A percentile compares a stretch with the other conserved stretches of the same genome.
These are phyloP conservation scores for Talaromyces liani DNA, from an alignment of 495 filamentous ascomycete species.

Conservation along the genomic window DNA sequence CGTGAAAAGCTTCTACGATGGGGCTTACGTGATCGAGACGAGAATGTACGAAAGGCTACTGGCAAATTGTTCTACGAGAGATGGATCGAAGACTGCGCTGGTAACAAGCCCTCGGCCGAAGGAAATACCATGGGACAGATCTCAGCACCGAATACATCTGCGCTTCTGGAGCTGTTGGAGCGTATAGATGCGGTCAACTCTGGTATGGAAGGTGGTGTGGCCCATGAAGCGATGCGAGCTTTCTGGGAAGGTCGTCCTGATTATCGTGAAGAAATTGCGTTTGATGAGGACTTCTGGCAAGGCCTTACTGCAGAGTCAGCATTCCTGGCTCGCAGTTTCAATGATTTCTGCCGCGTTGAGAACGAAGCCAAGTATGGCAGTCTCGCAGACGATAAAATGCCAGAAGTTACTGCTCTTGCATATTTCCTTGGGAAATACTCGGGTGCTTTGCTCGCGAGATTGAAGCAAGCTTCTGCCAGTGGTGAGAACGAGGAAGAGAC, in stretches of 20 bases:
- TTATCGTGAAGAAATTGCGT: slow-evolving; percentile 71
- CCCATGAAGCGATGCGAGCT: slow-evolving; percentile 82
- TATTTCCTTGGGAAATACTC: slow-evolving; percentile 75
- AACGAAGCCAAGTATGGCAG: slow-evolving; percentile 62
- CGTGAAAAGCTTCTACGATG: slow-evolving; percentile 91
- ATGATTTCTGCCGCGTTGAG: slow-evolving; percentile 75
- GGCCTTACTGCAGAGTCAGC: slow-evolving; percentile 74
- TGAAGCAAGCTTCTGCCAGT: slow-evolving; percentile 45
- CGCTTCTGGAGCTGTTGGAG: slow-evolving; percentile 83
- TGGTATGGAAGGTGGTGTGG: slow-evolving; percentile 81
- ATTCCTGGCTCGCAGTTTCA: slow-evolving; percentile 85
- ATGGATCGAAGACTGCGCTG: slow-evolving; percentile 93
- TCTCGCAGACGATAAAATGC: slow-evolving; percentile 84
- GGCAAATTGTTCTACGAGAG: slow-evolving; percentile 83
- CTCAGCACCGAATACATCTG: slow-evolving; percentile 60
- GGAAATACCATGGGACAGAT: slow-evolving; percentile 35
- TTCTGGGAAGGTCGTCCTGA: slow-evolving; percentile 96
- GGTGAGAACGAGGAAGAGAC: slow-evolving; percentile 69
- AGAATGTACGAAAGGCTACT: slow-evolving; percentile 87
- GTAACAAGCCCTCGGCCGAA: slow-evolving; percentile 43
- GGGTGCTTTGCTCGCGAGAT: slow-evolving; percentile 62
- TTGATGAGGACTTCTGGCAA: slow-evolving; percentile 86
- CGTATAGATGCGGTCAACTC: slow-evolving; percentile 89
- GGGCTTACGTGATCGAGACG: slow-evolving; percentile 91
- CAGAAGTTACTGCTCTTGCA: slow-evolving; percentile 84